Evolutionary conservation across 257 asterid species (phyloP), one percentile per base, ranked within the genome.

Genomic region (Plantago ovata): DNA sequence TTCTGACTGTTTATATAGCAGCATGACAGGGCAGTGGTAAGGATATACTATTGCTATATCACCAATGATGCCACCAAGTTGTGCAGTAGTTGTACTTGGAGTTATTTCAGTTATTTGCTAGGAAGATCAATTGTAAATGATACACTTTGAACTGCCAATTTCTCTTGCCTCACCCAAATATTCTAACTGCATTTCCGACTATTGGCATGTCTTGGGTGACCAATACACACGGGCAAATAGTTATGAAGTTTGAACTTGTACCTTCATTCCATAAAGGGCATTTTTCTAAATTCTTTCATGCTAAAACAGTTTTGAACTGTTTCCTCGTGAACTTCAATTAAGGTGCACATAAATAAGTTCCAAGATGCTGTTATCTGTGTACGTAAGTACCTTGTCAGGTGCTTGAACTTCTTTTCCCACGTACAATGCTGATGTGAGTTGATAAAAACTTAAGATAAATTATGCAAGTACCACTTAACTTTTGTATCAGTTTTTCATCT

Each of bases 301-400:
- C 39, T 20, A 19, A 56, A 56, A 28, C 33, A 11, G 1, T 38
- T 38, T 55, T 20, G 7, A 38, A 56, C 15, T 42, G 9, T 39
- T 56, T 13, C 58, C 44, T 54, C 3, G 21, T 32, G 20, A 54
- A 4, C n/a, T 39, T 38, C 38, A 19, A 28, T 53, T 7, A 21
- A 23, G 22, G 56, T 9, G 38, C 24, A 38, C 9, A 12, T 2
- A 21, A 21, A 40, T 47, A 19, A 21, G 13, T 7, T 32, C n/a
- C 16, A 28, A 19, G 39, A 12, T 44, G 56, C 45, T 58, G 32
- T 24, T 24, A 38, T 53, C 46, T 44, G 46, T 32, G 19, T 51
- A 18, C 11, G 40, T 59, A 39, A 24, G 55, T 57, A 5, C 46
- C 13, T 48, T 41, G 39, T 48, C 44, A 47, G 59, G 66, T 44